phyloP scores from a whole-genome alignment of 768 basidiomycete species.

The Tremella yokohamensis region DNA sequence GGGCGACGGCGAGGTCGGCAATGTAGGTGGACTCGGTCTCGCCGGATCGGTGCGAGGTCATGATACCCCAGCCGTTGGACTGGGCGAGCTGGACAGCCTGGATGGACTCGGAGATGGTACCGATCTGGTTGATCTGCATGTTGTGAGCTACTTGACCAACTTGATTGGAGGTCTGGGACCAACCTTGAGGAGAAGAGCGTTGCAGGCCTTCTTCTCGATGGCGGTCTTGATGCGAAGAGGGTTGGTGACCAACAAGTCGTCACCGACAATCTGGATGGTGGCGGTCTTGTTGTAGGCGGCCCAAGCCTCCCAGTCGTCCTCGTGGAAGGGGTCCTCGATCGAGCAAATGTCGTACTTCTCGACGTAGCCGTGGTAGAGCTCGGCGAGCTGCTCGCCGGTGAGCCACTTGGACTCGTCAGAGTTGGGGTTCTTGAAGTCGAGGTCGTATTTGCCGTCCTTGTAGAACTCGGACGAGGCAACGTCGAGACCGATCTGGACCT shows the following conservation, averaged over 20 bases:
- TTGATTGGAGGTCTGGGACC: slow-evolving; percentile 14
- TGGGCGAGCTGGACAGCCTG: slow-evolving; percentile 95
- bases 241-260: slow-evolving; percentile 98
- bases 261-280: slow-evolving; percentile 54
- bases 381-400: slow-evolving; percentile 84
- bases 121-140: slow-evolving; percentile 88
- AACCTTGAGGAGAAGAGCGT: slow-evolving; percentile 88
- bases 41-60: slow-evolving; percentile 98
- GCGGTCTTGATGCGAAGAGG: slow-evolving; percentile 94
- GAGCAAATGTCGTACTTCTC: slow-evolving; percentile 83
- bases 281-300: slow-evolving; percentile 69
- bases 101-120: slow-evolving; percentile 97
- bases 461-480: slow-evolving; percentile 99
- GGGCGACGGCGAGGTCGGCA: slow-evolving; percentile 89
- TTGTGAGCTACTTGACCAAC: neutral
- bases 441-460: slow-evolving; percentile 99
- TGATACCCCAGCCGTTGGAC: slow-evolving; percentile 96
- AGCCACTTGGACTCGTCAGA: slow-evolving; percentile 97
- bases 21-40: slow-evolving; percentile 98
- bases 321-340: slow-evolving; percentile 87
- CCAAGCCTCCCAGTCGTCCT: slow-evolving; percentile 99
- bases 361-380: slow-evolving; percentile 78
- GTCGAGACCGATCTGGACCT: slow-evolving; percentile 97
- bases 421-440: slow-evolving; percentile 88
- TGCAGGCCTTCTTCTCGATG: slow-evolving; percentile 99